These are phyloP conservation scores for Hygrocybe punicea DNA, from an alignment of 768 basidiomycete species.

Conservation along the genomic window DNA sequence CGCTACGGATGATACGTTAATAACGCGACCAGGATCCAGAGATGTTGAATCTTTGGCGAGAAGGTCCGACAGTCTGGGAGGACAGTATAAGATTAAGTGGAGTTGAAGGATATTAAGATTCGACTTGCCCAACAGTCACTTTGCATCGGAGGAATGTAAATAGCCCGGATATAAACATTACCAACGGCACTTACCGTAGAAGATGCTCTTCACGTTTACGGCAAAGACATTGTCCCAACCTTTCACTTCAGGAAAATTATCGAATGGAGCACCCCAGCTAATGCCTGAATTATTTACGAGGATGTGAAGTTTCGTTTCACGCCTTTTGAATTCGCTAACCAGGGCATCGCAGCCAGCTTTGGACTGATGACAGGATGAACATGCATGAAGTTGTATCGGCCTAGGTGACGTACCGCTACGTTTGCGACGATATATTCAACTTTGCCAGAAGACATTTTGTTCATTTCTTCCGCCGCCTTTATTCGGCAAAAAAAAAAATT, in stretches of 20 bases:
- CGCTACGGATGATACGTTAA: slow-evolving; percentile 77
- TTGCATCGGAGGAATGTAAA: slow-evolving; percentile 5
- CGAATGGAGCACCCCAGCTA: slow-evolving; percentile 71
- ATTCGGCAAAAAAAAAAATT: neutral
- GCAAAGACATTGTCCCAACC: slow-evolving; percentile 85
- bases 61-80: slow-evolving; percentile 50
- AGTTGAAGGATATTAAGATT: neutral
- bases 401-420: slow-evolving; percentile 57
- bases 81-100: neutral
- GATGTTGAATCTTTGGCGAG: slow-evolving; percentile 63
- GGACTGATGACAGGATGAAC: slow-evolving; percentile 40
- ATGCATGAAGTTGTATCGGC: neutral
- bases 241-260: slow-evolving; percentile 71
- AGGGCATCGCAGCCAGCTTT: slow-evolving; percentile 79
- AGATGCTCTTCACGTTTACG: slow-evolving; percentile 82
- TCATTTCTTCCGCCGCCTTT: slow-evolving; percentile 58
- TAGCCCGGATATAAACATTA: slow-evolving; percentile 4
- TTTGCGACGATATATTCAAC: slow-evolving; percentile 75
- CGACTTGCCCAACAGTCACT: slow-evolving; percentile 54
- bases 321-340: slow-evolving; percentile 61
- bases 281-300: slow-evolving; percentile 83
- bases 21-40: slow-evolving; percentile 66
- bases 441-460: slow-evolving; percentile 54
- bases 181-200: slow-evolving; percentile 56
- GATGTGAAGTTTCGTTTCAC: slow-evolving; percentile 72